Evolutionary conservation across 2,329 filamentous ascomycete genomes (phyloP).

Genomic region (Chaetomiaceae sp.): DNA sequence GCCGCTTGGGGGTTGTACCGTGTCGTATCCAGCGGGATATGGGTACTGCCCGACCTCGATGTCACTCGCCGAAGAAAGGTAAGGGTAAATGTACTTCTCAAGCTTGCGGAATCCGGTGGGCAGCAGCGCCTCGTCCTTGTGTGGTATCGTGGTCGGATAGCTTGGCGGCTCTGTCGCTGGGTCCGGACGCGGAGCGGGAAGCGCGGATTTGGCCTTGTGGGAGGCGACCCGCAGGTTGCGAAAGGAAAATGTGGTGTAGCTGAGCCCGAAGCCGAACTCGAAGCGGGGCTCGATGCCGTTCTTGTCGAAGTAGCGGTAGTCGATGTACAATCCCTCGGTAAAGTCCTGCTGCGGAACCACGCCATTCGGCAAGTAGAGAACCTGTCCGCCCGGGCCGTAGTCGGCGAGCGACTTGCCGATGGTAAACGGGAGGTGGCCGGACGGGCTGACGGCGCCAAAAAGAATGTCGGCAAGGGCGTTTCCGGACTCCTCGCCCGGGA

Average conservation of each 20-base stretch:
- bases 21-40: conserved; percentile 52
- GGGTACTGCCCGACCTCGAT: conserved; percentile 35
- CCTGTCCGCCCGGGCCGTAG: conserved; percentile 65
- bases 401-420: conserved; percentile 69
- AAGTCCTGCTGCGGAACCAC: conserved; percentile 77
- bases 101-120: conserved; percentile 55
- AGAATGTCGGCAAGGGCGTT: conserved; percentile 74
- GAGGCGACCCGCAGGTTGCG: conserved; percentile 44
- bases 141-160: conserved; percentile 49
- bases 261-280: conserved; percentile 81
- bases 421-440: conserved; percentile 82
- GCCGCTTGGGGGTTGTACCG: conserved; percentile 44
- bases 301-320: conserved; percentile 86
- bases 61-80: conserved; percentile 48
- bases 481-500: conserved; percentile 83
- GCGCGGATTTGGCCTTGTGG: conserved; percentile 40
- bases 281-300: conserved; percentile 67
- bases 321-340: conserved; percentile 74
- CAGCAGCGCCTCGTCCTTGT: conserved; percentile 52
- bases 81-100: conserved; percentile 68
- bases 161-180: conserved; percentile 44
- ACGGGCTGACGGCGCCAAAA: conserved; percentile 68
- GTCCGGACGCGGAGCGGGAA: conserved; percentile 34
- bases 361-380: conserved; percentile 64
- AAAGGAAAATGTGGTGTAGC: conserved; percentile 69